Percentiles rank a stretch among this genome's conserved stretches.
phyloP scores from a whole-genome alignment of 768 basidiomycete genomes.

The Leucocoprinus birnbaumii region DNA sequence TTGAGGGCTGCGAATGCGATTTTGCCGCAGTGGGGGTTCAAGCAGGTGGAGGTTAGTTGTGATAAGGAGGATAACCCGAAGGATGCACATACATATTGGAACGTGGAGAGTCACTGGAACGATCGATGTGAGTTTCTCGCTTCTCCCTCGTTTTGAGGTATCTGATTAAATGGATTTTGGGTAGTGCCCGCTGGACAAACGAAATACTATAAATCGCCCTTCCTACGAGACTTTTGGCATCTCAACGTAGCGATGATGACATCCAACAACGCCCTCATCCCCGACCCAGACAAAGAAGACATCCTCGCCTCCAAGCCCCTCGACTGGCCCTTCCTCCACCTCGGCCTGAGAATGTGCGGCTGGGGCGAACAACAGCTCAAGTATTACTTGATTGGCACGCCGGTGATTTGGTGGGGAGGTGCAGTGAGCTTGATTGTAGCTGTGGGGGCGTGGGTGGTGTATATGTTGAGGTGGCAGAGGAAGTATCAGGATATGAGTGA shows the following conservation, averaged over 20 bases:
- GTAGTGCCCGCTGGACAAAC: constrained; percentile 81
- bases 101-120: constrained; percentile 98
- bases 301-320: constrained; percentile 90
- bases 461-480: constrained; percentile 81
- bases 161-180: neutral
- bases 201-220: constrained; percentile 86
- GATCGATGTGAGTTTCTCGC: constrained; percentile 68
- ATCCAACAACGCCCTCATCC: constrained; percentile 96
- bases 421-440: constrained; percentile 61
- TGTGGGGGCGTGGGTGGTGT: constrained; percentile 52
- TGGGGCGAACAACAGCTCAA: constrained; percentile 89
- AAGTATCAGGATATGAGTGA: constrained; percentile 91
- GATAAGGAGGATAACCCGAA: constrained; percentile 80
- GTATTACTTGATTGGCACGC: constrained; percentile 93
- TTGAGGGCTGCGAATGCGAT: constrained; percentile 84
- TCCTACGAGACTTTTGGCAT: constrained; percentile 97
- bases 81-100: constrained; percentile 93
- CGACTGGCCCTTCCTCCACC: constrained; percentile 91
- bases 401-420: constrained; percentile 88
- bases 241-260: constrained; percentile 99
- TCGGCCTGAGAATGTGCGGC: constrained; percentile 96
- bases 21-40: constrained; percentile 98
- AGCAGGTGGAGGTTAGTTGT: constrained; percentile 96
- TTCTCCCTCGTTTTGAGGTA: neutral
- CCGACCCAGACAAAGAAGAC: constrained; percentile 98